Percentiles rank a stretch among this genome's conserved stretches.
These are phyloP conservation scores for Thyridium curvatum DNA, from an alignment of 2,329 filamentous ascomycete species.

Conservation along the genomic window DNA sequence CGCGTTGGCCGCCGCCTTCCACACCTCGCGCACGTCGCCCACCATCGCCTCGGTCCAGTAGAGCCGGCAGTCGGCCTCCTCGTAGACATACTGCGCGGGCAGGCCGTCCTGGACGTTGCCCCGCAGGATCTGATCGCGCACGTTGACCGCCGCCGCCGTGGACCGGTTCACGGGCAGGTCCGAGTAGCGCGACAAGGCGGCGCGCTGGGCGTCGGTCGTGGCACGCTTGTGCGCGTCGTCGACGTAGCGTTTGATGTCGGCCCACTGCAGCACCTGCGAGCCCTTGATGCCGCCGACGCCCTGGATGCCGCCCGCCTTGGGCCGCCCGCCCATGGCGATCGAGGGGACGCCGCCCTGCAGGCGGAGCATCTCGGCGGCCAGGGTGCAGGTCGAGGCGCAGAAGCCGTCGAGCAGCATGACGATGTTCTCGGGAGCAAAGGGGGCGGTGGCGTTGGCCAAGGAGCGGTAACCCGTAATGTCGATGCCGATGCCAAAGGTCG, in stretches of 20 bases:
- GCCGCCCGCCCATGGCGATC: constrained; percentile 56
- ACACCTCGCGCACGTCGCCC: constrained; percentile 36
- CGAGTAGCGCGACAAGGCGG: constrained; percentile 6
- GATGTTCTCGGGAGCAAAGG: constrained; percentile 52
- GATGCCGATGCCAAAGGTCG: constrained; percentile 32
- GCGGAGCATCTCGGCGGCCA: constrained; percentile 22
- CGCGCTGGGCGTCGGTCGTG: constrained; percentile 6
- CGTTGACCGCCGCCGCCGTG: constrained; percentile 21
- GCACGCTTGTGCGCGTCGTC: constrained; percentile 9
- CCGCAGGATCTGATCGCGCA: constrained; percentile 30
- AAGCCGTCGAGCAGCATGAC: constrained; percentile 32
- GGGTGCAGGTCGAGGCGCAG: constrained; percentile 21
- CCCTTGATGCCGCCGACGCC: constrained; percentile 62
- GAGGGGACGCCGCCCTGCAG: constrained; percentile 41
- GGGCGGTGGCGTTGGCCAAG: constrained; percentile 38
- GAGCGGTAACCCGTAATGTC: constrained; percentile 44
- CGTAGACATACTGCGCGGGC: constrained; percentile 41
- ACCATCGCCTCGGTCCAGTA: constrained; percentile 45
- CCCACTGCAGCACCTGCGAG: constrained; percentile 15
- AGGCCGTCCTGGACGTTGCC: constrained; percentile 28
- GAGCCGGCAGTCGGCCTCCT: constrained; percentile 43
- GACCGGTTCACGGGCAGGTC: constrained; percentile 5
- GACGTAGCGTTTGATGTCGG: constrained; percentile 8
- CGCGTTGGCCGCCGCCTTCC: constrained; percentile 35
- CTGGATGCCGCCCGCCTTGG: constrained; percentile 49